Conservation (phyloP, 345 rosid genomes). For the Salix dunnii region DNA sequence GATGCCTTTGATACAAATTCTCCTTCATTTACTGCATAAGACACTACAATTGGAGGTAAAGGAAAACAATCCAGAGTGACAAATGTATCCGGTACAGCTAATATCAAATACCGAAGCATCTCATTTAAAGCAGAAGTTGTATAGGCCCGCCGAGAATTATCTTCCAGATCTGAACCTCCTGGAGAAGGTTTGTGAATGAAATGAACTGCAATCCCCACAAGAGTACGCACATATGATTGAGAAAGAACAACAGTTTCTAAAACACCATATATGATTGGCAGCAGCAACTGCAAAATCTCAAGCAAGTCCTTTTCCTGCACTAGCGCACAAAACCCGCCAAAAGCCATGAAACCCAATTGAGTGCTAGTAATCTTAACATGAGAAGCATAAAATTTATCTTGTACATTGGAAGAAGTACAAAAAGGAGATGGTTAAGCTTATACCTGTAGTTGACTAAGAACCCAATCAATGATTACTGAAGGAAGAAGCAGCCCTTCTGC, state of each 20-base stretch:
- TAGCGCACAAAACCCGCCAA: slow-evolving; percentile 15
- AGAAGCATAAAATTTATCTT: neutral
- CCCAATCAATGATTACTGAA: slow-evolving; percentile 90
- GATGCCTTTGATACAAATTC: slow-evolving; percentile 60
- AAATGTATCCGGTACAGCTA: slow-evolving; percentile 92
- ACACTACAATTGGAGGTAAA: slow-evolving; percentile 68
- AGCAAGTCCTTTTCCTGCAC: slow-evolving; percentile 78
- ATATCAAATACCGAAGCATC: slow-evolving; percentile 85
- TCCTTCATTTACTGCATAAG: slow-evolving; percentile 64
- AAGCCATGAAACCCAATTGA: slow-evolving; percentile 14
- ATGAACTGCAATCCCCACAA: slow-evolving; percentile 71
- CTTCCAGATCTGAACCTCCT: slow-evolving; percentile 87
- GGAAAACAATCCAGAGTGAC: slow-evolving; percentile 96
- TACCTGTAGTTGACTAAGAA: slow-evolving; percentile 84
- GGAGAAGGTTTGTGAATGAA: slow-evolving; percentile 85
- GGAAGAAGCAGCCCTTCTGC: slow-evolving; percentile 91
- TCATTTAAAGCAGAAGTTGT: slow-evolving; percentile 81
- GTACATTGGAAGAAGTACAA: neutral
- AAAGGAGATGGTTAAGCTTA: neutral
- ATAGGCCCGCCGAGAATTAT: slow-evolving; percentile 94
- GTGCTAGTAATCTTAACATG: neutral
- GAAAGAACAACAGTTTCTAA: slow-evolving; percentile 79
- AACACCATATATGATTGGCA: slow-evolving; percentile 83
- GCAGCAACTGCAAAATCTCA: slow-evolving; percentile 78
- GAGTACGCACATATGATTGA: slow-evolving; percentile 77